Evolutionary conservation across 116 monocot genomes (phyloP), one percentile per base, ranked within the genome.

Genomic region (Zostera marina): DNA sequence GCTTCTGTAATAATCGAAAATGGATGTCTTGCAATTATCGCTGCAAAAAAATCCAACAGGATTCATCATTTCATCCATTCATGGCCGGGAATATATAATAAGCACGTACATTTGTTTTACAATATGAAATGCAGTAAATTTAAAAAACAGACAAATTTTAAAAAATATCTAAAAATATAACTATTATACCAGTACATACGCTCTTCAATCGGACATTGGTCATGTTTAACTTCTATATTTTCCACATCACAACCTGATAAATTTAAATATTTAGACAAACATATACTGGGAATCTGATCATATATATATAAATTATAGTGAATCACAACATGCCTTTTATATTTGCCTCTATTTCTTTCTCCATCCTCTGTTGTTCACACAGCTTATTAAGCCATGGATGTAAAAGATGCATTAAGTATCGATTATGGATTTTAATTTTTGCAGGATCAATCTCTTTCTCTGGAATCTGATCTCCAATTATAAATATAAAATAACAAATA

Each of bases 321-420:
- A 59, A 41, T 59, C 41, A 59, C 4, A 59, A 59, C 42, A 15
- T 22, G 42, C 83, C 80, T 68, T 66, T 53, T 40, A 70, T 61
- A 42, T 58, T 65, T 45, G 83, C 82, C 69, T 88, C 88, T 22
- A 80, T 40, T 60, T 83, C 60, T 47, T 72, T 88, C 72, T 88
- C 88, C 20, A 15, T 7, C 11, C 20, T 41, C 65, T 88, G 88
- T 45, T 80, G 75, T 23, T 63, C n/a, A n/a, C 53, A 47, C 10
- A 83, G 17, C 9, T 74, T 39, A 58, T 72, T 65, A 22, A 83
- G 47, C 63, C 65, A 75, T 56, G 83, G 88, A 53, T 74, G 72
- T 19, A 83, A 41, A 45, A 70, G 26, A 16, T 49, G 57, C 0
- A 88, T 12, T 45, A 72, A 32, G 60, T 75, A 72, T 42, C 26